A percentile compares a stretch with the other conserved stretches of the same genome.
Conservation (phyloP, 495 filamentous ascomycete genomes). For the Aspergillus cavernicola region DNA sequence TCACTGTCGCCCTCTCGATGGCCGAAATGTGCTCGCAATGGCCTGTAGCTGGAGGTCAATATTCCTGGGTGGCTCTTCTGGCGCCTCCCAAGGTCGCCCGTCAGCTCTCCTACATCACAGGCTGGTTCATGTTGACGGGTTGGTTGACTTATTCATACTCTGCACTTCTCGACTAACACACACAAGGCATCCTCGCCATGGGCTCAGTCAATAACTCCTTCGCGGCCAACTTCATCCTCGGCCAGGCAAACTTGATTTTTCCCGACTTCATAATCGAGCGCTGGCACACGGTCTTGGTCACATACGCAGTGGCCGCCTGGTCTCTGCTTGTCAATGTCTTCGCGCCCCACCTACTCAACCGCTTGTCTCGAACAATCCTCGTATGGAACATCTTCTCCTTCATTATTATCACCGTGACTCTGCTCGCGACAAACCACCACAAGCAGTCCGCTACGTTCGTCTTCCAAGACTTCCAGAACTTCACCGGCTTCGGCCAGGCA, state of each 20-base stretch:
- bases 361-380: conserved; percentile 41
- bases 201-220: conserved; percentile 52
- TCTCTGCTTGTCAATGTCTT: conserved; percentile 41
- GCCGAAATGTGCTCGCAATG: conserved; percentile 56
- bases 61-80: conserved; percentile 55
- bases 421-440: conserved; percentile 45
- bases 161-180: neutral
- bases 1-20: conserved; percentile 55
- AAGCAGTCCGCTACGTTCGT: conserved; percentile 50
- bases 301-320: conserved; percentile 39
- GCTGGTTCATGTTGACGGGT: conserved; percentile 54
- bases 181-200: conserved; percentile 49
- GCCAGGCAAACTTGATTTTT: conserved; percentile 45
- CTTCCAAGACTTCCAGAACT: conserved; percentile 51
- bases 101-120: conserved; percentile 45
- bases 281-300: conserved; percentile 50
- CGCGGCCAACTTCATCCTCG: conserved; percentile 48
- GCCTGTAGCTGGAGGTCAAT: conserved; percentile 53
- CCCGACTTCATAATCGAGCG: conserved; percentile 46
- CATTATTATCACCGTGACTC: conserved; percentile 43
- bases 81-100: conserved; percentile 49
- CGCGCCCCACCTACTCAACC: conserved; percentile 42
- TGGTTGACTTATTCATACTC: neutral
- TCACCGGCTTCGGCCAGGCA: conserved; percentile 43
- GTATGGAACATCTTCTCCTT: conserved; percentile 52